Percentiles rank a stretch among this genome's conserved stretches.
Conservation (phyloP, 179 eudicot species). For the Beta macrorhiza region DNA sequence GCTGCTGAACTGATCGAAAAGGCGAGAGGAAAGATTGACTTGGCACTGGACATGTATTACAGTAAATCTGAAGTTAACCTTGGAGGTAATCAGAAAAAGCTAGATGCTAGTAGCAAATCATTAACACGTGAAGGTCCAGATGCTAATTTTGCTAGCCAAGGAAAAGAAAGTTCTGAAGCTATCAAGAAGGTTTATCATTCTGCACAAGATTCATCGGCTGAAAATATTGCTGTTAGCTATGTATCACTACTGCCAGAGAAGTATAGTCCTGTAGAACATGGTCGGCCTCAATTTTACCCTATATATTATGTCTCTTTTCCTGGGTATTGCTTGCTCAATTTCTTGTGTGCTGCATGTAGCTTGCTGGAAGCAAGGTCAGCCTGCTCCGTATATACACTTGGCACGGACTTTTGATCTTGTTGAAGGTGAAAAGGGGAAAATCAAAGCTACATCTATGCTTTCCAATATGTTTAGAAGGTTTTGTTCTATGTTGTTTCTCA, state of each 20-base stretch:
- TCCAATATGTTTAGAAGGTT: conserved; percentile 99
- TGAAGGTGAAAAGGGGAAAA: conserved; percentile 87
- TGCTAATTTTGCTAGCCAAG: conserved; percentile 32
- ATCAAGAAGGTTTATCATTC: conserved; percentile 28
- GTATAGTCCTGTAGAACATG: conserved; percentile 82
- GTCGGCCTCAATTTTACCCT: conserved; percentile 39
- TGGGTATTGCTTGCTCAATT: conserved; percentile 14
- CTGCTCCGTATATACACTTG: conserved; percentile 88
- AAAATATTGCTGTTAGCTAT: conserved; percentile 33
- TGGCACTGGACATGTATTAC: conserved; percentile 75
- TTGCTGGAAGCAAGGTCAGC: conserved; percentile 83
- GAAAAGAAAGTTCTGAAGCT: conserved; percentile 30
- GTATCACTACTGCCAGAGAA: conserved; percentile 65
- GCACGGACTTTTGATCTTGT: conserved; percentile 88
- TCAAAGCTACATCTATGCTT: conserved; percentile 83
- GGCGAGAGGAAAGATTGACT: conserved; percentile 68
- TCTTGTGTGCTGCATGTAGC: conserved; percentile 52
- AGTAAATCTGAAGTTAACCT: conserved; percentile 28
- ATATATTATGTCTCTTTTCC: not conserved
- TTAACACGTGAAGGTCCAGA: conserved; percentile 31
- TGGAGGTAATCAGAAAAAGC: conserved; percentile 31
- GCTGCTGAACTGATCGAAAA: conserved; percentile 51
- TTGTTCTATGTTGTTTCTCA: conserved; percentile 22
- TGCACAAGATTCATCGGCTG: conserved; percentile 22
- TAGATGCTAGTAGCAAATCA: conserved; percentile 25